These are phyloP conservation scores for Pelomyxa schiedti DNA, from an alignment of 78 protist genomes.

Conservation along the genomic window DNA sequence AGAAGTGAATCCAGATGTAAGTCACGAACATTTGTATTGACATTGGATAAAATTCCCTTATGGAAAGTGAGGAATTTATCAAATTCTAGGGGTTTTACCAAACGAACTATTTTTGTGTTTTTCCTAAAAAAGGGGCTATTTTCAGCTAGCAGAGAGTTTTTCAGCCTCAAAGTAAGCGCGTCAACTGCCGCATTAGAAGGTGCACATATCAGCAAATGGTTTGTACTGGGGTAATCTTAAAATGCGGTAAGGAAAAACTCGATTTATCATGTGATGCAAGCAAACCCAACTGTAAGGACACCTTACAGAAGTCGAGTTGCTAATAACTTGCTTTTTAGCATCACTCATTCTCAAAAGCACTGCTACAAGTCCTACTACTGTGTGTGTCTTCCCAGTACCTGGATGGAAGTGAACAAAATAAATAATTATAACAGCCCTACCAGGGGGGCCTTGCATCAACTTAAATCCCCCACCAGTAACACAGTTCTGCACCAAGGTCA, in stretches of 20 bases:
- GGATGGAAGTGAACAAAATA: neutral
- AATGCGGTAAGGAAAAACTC: neutral
- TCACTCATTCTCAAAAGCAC: too few species aligned
- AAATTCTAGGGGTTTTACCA: neutral
- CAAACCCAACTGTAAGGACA: neutral
- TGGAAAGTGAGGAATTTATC: neutral
- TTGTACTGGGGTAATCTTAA: too few species aligned
- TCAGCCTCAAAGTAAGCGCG: slow-evolving; percentile 51
- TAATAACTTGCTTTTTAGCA: neutral
- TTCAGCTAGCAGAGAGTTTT: neutral
- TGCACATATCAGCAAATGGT: slow-evolving; percentile 58
- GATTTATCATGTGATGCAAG: neutral
- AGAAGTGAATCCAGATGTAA: slow-evolving; percentile 16
- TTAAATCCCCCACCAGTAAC: slow-evolving; percentile 28
- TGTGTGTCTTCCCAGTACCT: slow-evolving; percentile 72
- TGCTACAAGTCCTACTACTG: slow-evolving; percentile 38
- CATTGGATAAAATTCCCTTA: slow-evolving; percentile 17
- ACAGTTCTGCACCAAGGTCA: too few species aligned
- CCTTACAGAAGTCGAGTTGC: neutral
- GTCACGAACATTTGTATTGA: slow-evolving; percentile 8
- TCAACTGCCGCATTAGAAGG: slow-evolving; percentile 79
- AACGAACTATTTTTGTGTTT: slow-evolving; percentile 4
- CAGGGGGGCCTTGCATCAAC: slow-evolving; percentile 57
- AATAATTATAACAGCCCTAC: neutral
- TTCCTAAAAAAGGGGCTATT: slow-evolving; percentile 22